Base-by-base conservation (phyloP, 1,139 yeast genomes). In the Schwanniomyces etchellsii region DNA sequence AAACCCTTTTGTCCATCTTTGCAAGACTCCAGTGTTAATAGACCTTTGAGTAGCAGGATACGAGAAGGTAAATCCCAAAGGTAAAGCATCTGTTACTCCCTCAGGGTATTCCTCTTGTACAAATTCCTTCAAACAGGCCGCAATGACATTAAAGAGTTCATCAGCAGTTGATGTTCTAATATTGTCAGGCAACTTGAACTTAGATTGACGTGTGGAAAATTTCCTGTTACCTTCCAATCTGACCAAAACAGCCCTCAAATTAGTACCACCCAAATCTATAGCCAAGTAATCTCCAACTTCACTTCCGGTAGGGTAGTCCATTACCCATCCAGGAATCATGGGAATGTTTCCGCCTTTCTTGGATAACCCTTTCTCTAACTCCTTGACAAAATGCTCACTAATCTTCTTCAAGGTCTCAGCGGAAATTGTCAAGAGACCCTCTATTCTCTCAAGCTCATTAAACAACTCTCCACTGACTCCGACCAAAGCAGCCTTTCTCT, bases 1-100 rank as follows among this genome's bases (percentile, higher is more conserved):
- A 60, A 85, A 91, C 42, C 98, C 98, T 68, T 91, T 91, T 39
- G 98, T 91, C 98, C 98, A 91, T 60, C 93, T 76, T 69, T 86
- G 95, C 55, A 91, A 73, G 35, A 84, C 58, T 53, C 97, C 98
- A 45, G 76, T 70, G 63, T 85, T 81, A 52, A 91, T 86, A 37
- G 81, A 82, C 42, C 66, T 57, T 64, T 91, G 98, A 28, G 88
- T 69, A 39, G 91, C 86, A 35, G 98, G 97, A 64, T 81, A 91
- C 16, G 95, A 82, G 67, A 91, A 91, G 14, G 98, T 91, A 73
- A 91, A 91, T 29, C 98, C 97, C 48, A 89, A 70, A 27, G 95
- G 94, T 42, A 86, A 64, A 11, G 62, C 58, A 18, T 50, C 47
- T 2, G 44, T 42, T 29, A 65, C 67, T 34, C 88, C 86, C n/a